Base-by-base conservation (phyloP, 352 stramenopile genomes). In the Globisporangium spiculum region DNA sequence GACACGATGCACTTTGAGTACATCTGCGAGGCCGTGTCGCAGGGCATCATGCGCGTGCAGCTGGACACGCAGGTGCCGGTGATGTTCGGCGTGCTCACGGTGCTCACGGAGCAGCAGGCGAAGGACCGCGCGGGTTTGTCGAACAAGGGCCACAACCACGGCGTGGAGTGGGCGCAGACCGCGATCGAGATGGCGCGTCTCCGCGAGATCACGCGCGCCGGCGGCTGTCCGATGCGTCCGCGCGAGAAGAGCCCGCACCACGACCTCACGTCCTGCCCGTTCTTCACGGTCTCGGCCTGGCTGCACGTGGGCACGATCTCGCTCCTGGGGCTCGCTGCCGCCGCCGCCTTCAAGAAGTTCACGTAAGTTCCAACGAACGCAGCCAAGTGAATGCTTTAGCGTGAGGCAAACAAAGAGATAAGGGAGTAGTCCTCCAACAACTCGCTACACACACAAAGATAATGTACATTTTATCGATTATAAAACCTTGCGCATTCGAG, bases 1-100 rank as follows among this genome's bases (percentile, higher is more conserved):
- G 96, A 98, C 61, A 99, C 98, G 16, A 98, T 99, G 89, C 98
- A 99, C 83, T 99, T 99, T 78, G 98, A 99, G 91, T 99, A 99
- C 84, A 99, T 99, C 82, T 96, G 91, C 58, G 94, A 99, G 66
- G 90, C 97, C 60, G 93, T 98, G n/a, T 86, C 95, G 44, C 91
- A 96, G 69, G 97, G 97, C 65, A 95, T 99, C 75, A 99, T 99
- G 97, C 89, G 89, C 73, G 96, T 99, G 71, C 88, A 94, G 74
- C 79, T 99, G 66, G 85, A 98, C 74, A 96, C 95, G 30, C 83
- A 82, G 48, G 81, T 94, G 60, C 87, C 90, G 5, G 86, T 94
- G 75, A 74, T 97, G 63, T 97, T 98, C 72, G 93, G 93, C 48
- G 97, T 99, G 48, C 87, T 99, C 66, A 99, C 96, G 66, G 98